phyloP scores from a whole-genome alignment of 208 protist species.

The Sergeia podlipaevii region DNA sequence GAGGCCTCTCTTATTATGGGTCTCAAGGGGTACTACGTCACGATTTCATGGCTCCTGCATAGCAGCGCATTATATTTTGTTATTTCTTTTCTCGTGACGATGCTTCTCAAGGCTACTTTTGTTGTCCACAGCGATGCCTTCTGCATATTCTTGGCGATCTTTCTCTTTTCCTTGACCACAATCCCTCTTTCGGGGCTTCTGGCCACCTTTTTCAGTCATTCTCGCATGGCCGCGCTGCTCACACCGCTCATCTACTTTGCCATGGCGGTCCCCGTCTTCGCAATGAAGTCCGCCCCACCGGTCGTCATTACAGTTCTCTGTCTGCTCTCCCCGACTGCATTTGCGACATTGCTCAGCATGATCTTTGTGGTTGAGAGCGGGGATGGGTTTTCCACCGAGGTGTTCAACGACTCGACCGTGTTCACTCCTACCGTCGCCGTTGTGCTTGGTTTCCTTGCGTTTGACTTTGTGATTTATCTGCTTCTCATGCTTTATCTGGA shows the following conservation, averaged over 20 bases:
- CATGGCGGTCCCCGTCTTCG: conserved; percentile 20
- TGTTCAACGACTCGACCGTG: too few relatives aligned
- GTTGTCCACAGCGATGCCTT: conserved; percentile 17
- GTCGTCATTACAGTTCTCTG: conserved; percentile 7
- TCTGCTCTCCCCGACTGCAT: conserved; percentile 37
- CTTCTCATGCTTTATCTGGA: conserved; percentile 78
- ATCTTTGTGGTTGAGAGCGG: conserved; percentile 21
- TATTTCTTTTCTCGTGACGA: conserved; percentile 18
- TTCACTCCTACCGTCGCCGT: not conserved
- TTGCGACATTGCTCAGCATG: conserved; percentile 18
- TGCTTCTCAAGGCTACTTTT: conserved; percentile 20
- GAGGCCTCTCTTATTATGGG: conserved; percentile 57
- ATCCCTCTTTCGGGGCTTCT: conserved; percentile 21
- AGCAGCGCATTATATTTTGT: conserved; percentile 12
- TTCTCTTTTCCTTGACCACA: conserved; percentile 26
- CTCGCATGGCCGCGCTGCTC: conserved; percentile 22
- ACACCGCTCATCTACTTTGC: conserved; percentile 30
- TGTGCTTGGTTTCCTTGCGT: conserved; percentile 6
- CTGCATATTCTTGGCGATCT: conserved; percentile 19
- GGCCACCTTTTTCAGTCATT: conserved; percentile 29
- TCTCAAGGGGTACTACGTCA: conserved; percentile 13
- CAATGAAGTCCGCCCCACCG: conserved; percentile 10
- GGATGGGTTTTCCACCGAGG: conserved; percentile 6
- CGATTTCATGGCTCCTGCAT: conserved; percentile 27
- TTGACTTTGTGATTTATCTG: conserved; percentile 61